Conservation (phyloP, 2,329 filamentous ascomycete genomes). For the Chalaropsis ovoidea region DNA sequence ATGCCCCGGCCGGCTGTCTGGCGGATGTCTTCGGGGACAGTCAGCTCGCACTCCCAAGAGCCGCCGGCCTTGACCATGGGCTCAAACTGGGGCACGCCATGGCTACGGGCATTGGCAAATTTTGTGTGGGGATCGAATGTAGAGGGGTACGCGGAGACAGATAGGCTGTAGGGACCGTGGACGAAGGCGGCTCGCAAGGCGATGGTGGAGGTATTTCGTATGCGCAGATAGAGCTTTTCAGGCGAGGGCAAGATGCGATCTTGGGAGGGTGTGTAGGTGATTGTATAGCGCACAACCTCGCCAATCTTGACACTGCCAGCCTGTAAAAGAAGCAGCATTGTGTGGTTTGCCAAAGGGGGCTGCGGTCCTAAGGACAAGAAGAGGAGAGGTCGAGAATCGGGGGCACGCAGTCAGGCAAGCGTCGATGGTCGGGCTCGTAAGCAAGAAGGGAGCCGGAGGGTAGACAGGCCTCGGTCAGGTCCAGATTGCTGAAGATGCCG, state of each 20-base stretch:
- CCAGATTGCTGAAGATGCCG: background rate
- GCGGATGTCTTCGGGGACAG: conserved; percentile 68
- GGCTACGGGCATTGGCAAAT: conserved; percentile 55
- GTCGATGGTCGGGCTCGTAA: background rate
- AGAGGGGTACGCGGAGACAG: conserved; percentile 74
- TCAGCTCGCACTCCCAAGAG: conserved; percentile 68
- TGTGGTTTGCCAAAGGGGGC: conserved; percentile 25
- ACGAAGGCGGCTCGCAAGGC: conserved; percentile 90
- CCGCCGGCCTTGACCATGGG: conserved; percentile 93
- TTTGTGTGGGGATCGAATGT: conserved; percentile 75
- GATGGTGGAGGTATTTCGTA: conserved; percentile 86
- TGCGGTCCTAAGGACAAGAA: background rate
- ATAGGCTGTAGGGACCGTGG: conserved; percentile 87
- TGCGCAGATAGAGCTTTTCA: conserved; percentile 66
- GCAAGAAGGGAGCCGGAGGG: background rate
- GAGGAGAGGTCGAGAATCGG: background rate
- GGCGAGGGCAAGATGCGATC: conserved; percentile 88
- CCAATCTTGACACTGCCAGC: conserved; percentile 85
- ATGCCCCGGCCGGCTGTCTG: conserved; percentile 46
- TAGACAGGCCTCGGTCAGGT: background rate
- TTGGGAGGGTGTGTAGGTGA: conserved; percentile 81
- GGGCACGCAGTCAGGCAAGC: no score
- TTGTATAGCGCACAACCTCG: conserved; percentile 80
- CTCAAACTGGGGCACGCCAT: conserved; percentile 83
- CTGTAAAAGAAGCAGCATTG: conserved; percentile 86